Conservation (phyloP, 176 grass and related monocot genomes). For the Musa acuminata region DNA sequence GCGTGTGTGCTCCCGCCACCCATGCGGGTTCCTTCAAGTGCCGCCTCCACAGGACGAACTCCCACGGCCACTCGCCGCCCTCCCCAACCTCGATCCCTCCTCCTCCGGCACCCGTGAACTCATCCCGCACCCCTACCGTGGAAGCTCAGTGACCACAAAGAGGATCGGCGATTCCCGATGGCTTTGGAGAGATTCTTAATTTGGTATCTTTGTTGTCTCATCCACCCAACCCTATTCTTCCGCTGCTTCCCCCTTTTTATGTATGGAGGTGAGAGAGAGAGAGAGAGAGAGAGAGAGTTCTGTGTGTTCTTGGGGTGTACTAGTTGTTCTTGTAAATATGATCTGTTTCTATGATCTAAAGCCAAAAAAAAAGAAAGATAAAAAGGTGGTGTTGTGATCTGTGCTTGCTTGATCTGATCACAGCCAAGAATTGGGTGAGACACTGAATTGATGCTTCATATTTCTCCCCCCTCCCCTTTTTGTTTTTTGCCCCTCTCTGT, state of each 20-base stretch:
- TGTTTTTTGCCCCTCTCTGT: too few species aligned
- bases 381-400: too few species aligned
- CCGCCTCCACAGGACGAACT: conserved; percentile 58
- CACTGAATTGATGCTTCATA: too few species aligned
- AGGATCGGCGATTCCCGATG: not conserved
- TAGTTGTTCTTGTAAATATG: too few species aligned
- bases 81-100: conserved; percentile 12
- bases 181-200: not conserved
- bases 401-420: too few species aligned
- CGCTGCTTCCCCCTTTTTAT: not conserved
- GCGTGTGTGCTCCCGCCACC: conserved; percentile 75
- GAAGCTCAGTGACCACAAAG: conserved; percentile 39
- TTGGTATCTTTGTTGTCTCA: not conserved
- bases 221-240: not conserved
- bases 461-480: too few species aligned
- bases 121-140: conserved; percentile 39
- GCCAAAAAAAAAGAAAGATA: too few species aligned
- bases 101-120: conserved; percentile 5
- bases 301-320: not conserved
- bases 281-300: too few species aligned
- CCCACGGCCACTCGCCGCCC: conserved; percentile 31
- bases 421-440: too few species aligned
- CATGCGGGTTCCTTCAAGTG: conserved; percentile 86
- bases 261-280: not conserved
- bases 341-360: too few species aligned